Evolutionary conservation across 495 filamentous ascomycete species (phyloP).

Genomic region (Penicillium ucsense): DNA sequence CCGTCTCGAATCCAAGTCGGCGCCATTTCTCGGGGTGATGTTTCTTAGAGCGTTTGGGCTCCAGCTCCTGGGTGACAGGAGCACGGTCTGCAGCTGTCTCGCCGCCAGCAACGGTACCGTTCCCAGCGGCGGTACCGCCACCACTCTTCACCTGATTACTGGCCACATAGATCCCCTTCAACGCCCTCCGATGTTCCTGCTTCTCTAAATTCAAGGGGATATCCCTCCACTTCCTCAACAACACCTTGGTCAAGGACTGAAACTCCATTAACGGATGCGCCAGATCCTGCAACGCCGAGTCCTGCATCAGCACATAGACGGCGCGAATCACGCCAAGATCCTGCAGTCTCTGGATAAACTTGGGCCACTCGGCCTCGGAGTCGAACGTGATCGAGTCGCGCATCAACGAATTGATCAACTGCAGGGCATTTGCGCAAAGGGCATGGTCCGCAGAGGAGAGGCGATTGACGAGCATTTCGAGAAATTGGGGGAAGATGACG

Average conservation of each 20-base stretch:
- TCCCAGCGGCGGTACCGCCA: conserved; percentile 21
- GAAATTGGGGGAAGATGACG: conserved; percentile 80
- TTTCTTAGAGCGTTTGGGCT: conserved; percentile 34
- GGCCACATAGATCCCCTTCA: conserved; percentile 75
- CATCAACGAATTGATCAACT: conserved; percentile 91
- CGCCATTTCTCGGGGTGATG: conserved; percentile 93
- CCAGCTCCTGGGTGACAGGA: too few relatives aligned
- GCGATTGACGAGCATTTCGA: conserved; percentile 84
- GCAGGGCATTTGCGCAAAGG: conserved; percentile 88
- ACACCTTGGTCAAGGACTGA: conserved; percentile 81
- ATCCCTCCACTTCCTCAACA: conserved; percentile 85
- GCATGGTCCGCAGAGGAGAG: conserved; percentile 92
- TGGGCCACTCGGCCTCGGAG: conserved; percentile 73
- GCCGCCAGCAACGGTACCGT: conserved; percentile 17
- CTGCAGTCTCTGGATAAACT: conserved; percentile 86
- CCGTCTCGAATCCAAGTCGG: conserved; percentile 82
- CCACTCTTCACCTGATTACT: conserved; percentile 55
- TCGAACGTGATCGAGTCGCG: conserved; percentile 85
- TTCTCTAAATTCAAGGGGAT: conserved; percentile 74
- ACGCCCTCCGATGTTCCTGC: conserved; percentile 77
- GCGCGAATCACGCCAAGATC: conserved; percentile 89
- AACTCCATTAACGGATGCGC: conserved; percentile 90
- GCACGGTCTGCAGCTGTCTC: too few relatives aligned
- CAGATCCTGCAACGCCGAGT: conserved; percentile 83
- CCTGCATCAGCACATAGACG: conserved; percentile 88